Evolutionary conservation across 495 filamentous ascomycete genomes (phyloP), one percentile per base, ranked within the genome.

Genomic region (Lophiostoma macrostomum): DNA sequence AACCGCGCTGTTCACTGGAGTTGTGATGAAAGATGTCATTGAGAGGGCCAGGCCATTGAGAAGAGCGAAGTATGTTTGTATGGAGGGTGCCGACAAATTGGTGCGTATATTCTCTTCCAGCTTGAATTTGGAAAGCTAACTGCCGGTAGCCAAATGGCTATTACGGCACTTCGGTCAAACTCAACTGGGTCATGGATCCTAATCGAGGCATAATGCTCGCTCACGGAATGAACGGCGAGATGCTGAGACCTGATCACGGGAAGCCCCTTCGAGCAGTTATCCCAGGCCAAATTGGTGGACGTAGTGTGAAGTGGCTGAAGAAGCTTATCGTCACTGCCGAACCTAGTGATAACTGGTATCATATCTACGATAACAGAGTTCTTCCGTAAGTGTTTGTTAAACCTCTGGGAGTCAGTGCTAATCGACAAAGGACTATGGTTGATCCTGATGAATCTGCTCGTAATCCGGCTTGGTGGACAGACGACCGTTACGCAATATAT

Each of bases 221-320:
- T 2, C 82, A 95, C 65, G 87, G 81, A 66, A 95, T 95, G 91
- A 97, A 97, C 57, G 91, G 91, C 18, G 89, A 93, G 65, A 66
- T 75, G 50, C 78, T 96, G 13, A 74, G 79, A 24, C 91, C 91
- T 0, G 91, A 97, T 64, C 91, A 97, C 60, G 91, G 91, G 10
- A 84, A 86, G 44, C 91, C 91, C 0, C 64, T 97, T 29, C 74
- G 91, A 37, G 84, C 85, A 3, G 85, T 96, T 4, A 87, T 97
- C 6, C 91, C 91, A 0, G 90, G 91, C 3, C 90, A 95, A 69
- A 96, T 97, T 54, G 91, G 91, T 34, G 91, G 91, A 5, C 76
- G 91, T 39, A 95, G 90, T 68, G 91, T 97, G 23, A 97, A 97
- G 69, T 97, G 91, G 91, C 63, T 97, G 55, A 95, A 87, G 73